phyloP scores from a whole-genome alignment of 495 filamentous ascomycete species.

The Letharia columbiana region DNA sequence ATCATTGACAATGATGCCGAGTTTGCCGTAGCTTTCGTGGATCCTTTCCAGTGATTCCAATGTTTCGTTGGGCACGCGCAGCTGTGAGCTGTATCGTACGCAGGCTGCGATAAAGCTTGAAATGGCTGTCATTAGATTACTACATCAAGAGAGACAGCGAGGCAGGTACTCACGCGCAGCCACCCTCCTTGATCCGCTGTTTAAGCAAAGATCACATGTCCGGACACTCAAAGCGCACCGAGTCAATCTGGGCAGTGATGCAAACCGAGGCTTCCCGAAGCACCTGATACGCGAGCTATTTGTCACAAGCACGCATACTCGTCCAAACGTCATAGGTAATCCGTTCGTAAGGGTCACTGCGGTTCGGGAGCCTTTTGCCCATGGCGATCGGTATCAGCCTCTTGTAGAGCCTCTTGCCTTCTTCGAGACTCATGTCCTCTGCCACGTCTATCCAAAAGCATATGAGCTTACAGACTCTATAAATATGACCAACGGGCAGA shows the following conservation, averaged over 20 bases:
- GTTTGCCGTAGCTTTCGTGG: constrained; percentile 40
- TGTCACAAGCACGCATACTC: constrained; percentile 31
- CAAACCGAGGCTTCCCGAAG: constrained; percentile 32
- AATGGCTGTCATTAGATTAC: constrained; percentile 39
- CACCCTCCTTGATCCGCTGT: constrained; percentile 22
- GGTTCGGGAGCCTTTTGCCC: constrained; percentile 30
- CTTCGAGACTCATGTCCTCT: constrained; percentile 35
- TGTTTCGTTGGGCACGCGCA: constrained; percentile 21
- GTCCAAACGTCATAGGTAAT: constrained; percentile 36
- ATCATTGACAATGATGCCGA: constrained; percentile 43
- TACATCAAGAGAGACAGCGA: constrained; percentile 39
- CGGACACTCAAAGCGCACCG: constrained; percentile 1
- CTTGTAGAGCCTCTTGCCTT: constrained; percentile 31
- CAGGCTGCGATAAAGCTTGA: constrained; percentile 48
- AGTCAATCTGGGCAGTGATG: constrained; percentile 32
- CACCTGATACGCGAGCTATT: constrained; percentile 29
- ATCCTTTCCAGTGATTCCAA: constrained; percentile 35
- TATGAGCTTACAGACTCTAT: background rate
- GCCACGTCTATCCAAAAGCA: constrained; percentile 27
- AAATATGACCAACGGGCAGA: background rate
- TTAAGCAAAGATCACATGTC: constrained; percentile 7
- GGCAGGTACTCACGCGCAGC: constrained; percentile 36
- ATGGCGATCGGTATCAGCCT: constrained; percentile 30
- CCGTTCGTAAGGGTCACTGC: constrained; percentile 30
- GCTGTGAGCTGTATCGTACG: constrained; percentile 46